phyloP scores from a whole-genome alignment of 306 rosid species.

The Medicago lupulina region DNA sequence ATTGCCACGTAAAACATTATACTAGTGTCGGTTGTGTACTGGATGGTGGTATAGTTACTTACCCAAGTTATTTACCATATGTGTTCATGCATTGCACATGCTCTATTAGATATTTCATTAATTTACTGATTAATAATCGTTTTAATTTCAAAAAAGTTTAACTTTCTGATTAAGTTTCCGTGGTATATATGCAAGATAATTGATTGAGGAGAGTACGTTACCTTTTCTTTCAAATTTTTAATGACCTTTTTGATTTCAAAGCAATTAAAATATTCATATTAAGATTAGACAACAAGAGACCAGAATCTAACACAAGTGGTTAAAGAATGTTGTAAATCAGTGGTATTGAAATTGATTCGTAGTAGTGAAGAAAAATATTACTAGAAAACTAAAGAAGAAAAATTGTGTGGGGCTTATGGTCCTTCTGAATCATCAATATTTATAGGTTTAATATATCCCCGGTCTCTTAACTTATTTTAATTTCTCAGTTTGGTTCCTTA shows the following conservation, averaged over 20 bases:
- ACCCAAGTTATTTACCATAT: background rate
- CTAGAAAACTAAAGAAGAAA: background rate
- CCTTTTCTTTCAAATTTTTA: background rate
- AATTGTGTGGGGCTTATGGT: background rate
- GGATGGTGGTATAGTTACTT: background rate
- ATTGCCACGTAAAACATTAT: too few species aligned
- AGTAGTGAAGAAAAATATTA: background rate
- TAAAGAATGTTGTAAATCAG: too few species aligned
- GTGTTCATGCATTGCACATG: background rate
- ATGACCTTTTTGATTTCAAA: too few species aligned
- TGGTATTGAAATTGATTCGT: background rate
- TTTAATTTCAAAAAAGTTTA: too few species aligned
- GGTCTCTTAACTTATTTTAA: too few species aligned
- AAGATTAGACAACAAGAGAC: background rate
- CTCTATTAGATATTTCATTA: too few species aligned
- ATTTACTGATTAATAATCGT: too few species aligned
- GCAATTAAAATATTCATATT: slow-evolving; percentile 19
- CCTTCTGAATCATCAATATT: slow-evolving; percentile 22
- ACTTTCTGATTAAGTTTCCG: too few species aligned
- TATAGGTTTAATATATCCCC: too few species aligned
- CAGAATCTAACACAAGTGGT: background rate
- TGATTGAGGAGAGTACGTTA: background rate
- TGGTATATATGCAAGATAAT: too few species aligned
- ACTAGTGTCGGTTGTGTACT: background rate
- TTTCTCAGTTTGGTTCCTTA: too few species aligned